Percentiles rank a stretch among this genome's conserved stretches.
Conservation (phyloP, 495 filamentous ascomycete species). For the Lasiosphaeriaceae sp. region DNA sequence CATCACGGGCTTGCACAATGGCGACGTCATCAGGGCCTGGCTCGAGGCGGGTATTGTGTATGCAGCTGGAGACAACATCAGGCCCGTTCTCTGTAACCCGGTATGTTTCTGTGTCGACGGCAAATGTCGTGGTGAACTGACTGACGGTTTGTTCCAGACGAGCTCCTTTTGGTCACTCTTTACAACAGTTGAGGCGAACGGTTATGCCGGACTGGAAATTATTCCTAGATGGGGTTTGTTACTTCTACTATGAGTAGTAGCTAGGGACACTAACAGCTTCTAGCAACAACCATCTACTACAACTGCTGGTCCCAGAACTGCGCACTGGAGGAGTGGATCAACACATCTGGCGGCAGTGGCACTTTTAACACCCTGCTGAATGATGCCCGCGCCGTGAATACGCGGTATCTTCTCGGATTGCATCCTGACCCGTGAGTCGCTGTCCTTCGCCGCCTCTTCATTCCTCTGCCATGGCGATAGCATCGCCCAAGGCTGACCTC, state of each 20-base stretch:
- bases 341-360: conserved; percentile 51
- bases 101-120: not conserved
- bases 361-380: conserved; percentile 45
- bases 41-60: conserved; percentile 54
- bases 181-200: conserved; percentile 48
- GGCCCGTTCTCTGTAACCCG: conserved; percentile 48
- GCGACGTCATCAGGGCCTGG: conserved; percentile 58
- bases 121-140: not conserved
- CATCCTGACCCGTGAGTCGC: conserved; percentile 38
- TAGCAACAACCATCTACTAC: conserved; percentile 59
- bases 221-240: conserved; percentile 52
- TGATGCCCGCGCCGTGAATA: conserved; percentile 48
- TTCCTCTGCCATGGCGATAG: too few relatives aligned
- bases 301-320: conserved; percentile 57
- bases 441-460: not conserved
- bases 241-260: not conserved
- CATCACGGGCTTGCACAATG: conserved; percentile 64
- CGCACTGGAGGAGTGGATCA: conserved; percentile 57
- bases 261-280: not conserved
- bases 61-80: conserved; percentile 62
- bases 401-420: conserved; percentile 52
- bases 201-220: conserved; percentile 54
- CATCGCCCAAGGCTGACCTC: not conserved
- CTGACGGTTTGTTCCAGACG: conserved; percentile 4
- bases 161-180: conserved; percentile 55